Base-by-base conservation (phyloP, 2,329 filamentous ascomycete genomes). In the Clathrospora elynae region DNA sequence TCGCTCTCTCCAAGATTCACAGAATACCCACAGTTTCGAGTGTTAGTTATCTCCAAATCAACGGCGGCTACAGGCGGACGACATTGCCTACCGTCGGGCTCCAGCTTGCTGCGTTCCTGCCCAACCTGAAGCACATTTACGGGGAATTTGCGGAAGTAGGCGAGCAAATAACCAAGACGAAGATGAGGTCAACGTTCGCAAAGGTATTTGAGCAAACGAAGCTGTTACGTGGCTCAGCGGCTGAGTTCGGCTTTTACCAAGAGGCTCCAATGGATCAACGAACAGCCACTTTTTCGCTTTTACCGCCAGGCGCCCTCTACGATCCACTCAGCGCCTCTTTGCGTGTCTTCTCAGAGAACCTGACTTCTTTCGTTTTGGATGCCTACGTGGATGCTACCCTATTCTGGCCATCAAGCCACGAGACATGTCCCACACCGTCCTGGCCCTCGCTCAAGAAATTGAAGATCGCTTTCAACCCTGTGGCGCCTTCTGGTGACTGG, bases 401-500 rank as follows among this genome's bases (percentile, higher is more conserved):
- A 4, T 38, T 38, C 26, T 38, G 35, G 35, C 35, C 35, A 12
- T 38, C 35, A 30, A 30, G 17, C 35, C 35, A 23, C 13, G 35
- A 38, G 25, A 38, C 25, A 38, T 12, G 14, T 17, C 22, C 35
- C 25, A 30, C 10, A 12, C 35, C 25, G 9, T 19, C 11, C 35
- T 38, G 35, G 35, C 25, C 35, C 5, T 2, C 10, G 10, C 31
- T 34, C 31, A 22, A n/a, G n/a, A 37, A 29, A 10, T 13, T 37
- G 13, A 29, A 6, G 20, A 30, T 51, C 11, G 17, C 10, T 3
- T 47, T 44, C 20, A 29, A 44, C 17, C 37, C 40, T 18, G 19
- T 26, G 8, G n/a, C 31, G 1, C 48, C 43, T 2, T 43, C 43
- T 10, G 39, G 39, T 1, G 13, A 34, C 7, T 47, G 43, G 43